Conservation (phyloP, 2,329 filamentous ascomycete species). For the Orbilia quercus region DNA sequence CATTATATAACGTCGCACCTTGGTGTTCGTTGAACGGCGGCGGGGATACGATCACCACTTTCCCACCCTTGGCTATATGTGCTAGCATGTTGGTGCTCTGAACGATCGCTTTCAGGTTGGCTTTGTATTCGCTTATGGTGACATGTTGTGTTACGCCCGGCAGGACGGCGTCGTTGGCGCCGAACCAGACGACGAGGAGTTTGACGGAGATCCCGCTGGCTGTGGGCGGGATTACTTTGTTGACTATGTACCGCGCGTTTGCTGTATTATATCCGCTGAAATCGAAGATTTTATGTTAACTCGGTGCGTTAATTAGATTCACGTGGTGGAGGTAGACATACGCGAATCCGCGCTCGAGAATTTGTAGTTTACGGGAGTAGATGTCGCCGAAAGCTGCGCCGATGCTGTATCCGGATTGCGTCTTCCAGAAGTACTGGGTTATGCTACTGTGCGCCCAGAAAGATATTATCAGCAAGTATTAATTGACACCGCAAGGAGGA, state of each 20-base stretch:
- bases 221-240: conserved; percentile 74
- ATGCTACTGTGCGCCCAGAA: neutral
- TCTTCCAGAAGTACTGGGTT: conserved; percentile 22
- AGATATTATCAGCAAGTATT: neutral
- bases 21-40: conserved; percentile 72
- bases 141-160: conserved; percentile 76
- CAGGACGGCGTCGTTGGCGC: conserved; percentile 87
- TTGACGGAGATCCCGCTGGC: conserved; percentile 72
- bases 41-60: conserved; percentile 81
- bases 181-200: conserved; percentile 80
- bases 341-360: conserved; percentile 86
- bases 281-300: neutral
- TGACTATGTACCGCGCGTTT: conserved; percentile 76
- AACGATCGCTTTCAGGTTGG: conserved; percentile 78
- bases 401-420: conserved; percentile 14
- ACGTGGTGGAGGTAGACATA: conserved; percentile 60
- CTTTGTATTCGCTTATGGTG: conserved; percentile 76
- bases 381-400: conserved; percentile 21
- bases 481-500: neutral
- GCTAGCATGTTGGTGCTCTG: conserved; percentile 75
- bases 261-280: conserved; percentile 80
- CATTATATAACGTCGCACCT: conserved; percentile 59
- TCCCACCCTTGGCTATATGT: conserved; percentile 71
- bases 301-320: no score
- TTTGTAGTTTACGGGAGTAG: conserved; percentile 76